These are phyloP conservation scores for Dothideomycetes sp. DNA, from an alignment of 2,329 filamentous ascomycete species.

Conservation along the genomic window DNA sequence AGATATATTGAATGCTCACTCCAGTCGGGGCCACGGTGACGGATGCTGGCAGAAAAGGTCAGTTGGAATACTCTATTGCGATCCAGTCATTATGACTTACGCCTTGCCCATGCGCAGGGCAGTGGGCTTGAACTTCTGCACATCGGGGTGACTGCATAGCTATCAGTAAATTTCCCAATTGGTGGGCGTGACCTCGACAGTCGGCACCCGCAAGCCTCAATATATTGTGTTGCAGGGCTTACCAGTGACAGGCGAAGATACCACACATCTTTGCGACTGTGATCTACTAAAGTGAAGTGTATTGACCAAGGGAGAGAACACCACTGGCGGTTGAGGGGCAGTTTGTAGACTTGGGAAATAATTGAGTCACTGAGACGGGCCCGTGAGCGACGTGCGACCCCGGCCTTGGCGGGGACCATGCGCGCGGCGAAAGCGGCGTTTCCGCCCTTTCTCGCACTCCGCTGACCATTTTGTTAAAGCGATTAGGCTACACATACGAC, in stretches of 20 bases:
- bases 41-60: slow-evolving; percentile 50
- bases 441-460: too few relatives aligned
- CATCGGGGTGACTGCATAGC: slow-evolving; percentile 64
- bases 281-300: too few relatives aligned
- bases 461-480: too few relatives aligned
- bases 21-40: slow-evolving; percentile 97
- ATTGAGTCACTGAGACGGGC: too few relatives aligned
- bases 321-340: too few relatives aligned
- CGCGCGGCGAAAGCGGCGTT: too few relatives aligned
- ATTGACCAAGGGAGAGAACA: too few relatives aligned
- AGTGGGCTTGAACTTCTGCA: slow-evolving; percentile 91
- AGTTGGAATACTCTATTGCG: slow-evolving; percentile 15
- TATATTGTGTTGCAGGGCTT: slow-evolving; percentile 18
- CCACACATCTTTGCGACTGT: slow-evolving; percentile 65
- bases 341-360: too few relatives aligned
- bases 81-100: slow-evolving; percentile 40
- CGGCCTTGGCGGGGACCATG: too few relatives aligned
- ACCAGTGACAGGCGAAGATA: slow-evolving; percentile 93
- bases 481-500: too few relatives aligned
- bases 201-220: not conserved
- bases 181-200: slow-evolving; percentile 13
- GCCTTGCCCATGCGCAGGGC: slow-evolving; percentile 89
- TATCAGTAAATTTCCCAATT: slow-evolving; percentile 5
- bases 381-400: too few relatives aligned
- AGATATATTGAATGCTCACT: slow-evolving; percentile 39